A percentile compares a stretch with the other conserved stretches of the same genome.
These are phyloP conservation scores for Blastobotrys elegans DNA, from an alignment of 1,139 yeast genomes.

Conservation along the genomic window DNA sequence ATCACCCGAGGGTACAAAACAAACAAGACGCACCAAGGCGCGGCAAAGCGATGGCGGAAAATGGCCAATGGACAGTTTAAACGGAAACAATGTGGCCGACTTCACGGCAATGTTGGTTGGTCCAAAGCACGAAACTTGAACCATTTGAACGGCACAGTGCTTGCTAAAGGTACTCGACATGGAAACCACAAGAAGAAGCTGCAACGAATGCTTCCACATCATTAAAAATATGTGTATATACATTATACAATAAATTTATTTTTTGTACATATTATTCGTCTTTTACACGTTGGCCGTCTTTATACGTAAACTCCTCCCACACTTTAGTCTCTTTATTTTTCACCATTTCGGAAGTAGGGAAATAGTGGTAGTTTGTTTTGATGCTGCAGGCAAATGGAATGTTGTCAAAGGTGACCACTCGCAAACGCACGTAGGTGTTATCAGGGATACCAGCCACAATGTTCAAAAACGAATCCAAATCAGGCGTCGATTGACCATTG, in stretches of 20 bases:
- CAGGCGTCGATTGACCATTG: conserved; percentile 68
- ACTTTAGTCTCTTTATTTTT: conserved; percentile 35
- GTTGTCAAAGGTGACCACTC: conserved; percentile 78
- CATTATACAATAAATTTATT: not conserved
- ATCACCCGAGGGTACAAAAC: conserved; percentile 32
- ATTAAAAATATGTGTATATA: conserved; percentile 12
- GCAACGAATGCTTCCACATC: conserved; percentile 37
- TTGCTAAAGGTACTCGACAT: conserved; percentile 39
- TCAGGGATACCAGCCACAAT: conserved; percentile 68
- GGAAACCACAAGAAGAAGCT: conserved; percentile 20
- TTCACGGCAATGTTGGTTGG: conserved; percentile 93
- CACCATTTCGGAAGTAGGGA: conserved; percentile 71
- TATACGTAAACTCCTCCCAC: conserved; percentile 21
- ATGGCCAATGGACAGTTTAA: conserved; percentile 54
- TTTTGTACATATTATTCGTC: conserved; percentile 1
- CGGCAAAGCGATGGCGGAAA: conserved; percentile 79
- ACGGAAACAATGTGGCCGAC: conserved; percentile 76
- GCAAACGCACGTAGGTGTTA: conserved; percentile 71
- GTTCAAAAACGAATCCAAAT: conserved; percentile 57
- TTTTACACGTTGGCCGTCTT: conserved; percentile 15
- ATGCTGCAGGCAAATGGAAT: conserved; percentile 81
- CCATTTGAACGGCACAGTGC: conserved; percentile 58
- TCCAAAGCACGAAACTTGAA: conserved; percentile 53
- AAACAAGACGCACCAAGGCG: conserved; percentile 56
- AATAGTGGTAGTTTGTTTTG: conserved; percentile 86